These are phyloP conservation scores for Hypomyces perniciosus DNA, from an alignment of 2,329 filamentous ascomycete species.

Conservation along the genomic window DNA sequence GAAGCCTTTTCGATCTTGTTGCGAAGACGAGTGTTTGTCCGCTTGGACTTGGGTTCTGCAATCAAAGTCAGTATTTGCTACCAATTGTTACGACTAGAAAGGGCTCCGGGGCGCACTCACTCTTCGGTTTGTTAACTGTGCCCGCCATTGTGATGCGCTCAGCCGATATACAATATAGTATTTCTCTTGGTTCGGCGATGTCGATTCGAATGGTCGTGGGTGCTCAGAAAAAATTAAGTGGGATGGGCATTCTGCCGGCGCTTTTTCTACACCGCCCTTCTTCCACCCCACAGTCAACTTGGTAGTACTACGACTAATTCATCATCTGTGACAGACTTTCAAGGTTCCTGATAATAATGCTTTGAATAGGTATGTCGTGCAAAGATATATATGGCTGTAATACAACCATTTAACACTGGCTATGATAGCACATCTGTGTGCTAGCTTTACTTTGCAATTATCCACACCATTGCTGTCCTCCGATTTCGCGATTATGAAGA, in stretches of 20 bases:
- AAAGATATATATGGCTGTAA: too few species aligned
- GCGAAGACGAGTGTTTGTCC: constrained; percentile 78
- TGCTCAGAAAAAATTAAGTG: constrained; percentile 28
- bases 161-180: not conserved
- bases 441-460: too few species aligned
- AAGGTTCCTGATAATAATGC: too few species aligned
- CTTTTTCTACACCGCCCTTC: constrained; percentile 26
- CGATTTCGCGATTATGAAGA: too few species aligned
- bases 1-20: constrained; percentile 96
- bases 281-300: not conserved
- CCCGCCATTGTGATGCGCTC: constrained; percentile 40
- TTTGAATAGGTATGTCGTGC: too few species aligned
- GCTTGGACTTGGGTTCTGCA: constrained; percentile 89
- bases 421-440: too few species aligned
- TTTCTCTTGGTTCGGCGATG: constrained; percentile 4
- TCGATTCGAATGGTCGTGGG: not conserved
- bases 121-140: constrained; percentile 50
- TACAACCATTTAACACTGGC: too few species aligned
- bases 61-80: not conserved
- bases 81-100: not conserved
- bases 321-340: too few species aligned
- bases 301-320: not conserved
- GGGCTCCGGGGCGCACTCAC: constrained; percentile 28
- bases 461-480: too few species aligned
- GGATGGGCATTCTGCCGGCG: constrained; percentile 33